Conservation (phyloP, 1,139 yeast species). For the Hansenula sp. region DNA sequence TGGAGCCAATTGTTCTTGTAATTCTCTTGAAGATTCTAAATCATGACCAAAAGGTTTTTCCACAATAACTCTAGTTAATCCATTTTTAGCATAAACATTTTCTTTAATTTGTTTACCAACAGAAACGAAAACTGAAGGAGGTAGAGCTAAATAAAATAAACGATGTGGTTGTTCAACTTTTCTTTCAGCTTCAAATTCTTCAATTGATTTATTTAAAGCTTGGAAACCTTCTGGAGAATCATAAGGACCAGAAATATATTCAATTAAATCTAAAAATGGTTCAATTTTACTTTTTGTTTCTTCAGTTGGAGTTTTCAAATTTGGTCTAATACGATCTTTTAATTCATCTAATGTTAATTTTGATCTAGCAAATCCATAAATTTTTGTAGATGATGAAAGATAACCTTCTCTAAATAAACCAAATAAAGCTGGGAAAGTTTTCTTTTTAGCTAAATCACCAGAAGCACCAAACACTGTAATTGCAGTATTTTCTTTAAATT, state of each 20-base stretch:
- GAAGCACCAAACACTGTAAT: slow-evolving; percentile 94
- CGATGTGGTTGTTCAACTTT: slow-evolving; percentile 55
- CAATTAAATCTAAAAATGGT: slow-evolving; percentile 58
- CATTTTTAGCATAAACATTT: slow-evolving; percentile 61
- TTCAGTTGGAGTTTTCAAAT: slow-evolving; percentile 56
- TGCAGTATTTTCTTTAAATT: slow-evolving; percentile 59
- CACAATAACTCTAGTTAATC: slow-evolving; percentile 76
- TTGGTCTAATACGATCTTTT: slow-evolving; percentile 57
- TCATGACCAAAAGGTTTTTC: slow-evolving; percentile 99
- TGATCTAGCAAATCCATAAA: slow-evolving; percentile 91
- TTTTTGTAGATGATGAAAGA: slow-evolving; percentile 63
- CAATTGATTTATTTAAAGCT: slow-evolving; percentile 49
- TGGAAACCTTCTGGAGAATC: slow-evolving; percentile 73
- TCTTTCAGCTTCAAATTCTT: slow-evolving; percentile 49
- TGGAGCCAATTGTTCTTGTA: slow-evolving; percentile 77
- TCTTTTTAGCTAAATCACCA: slow-evolving; percentile 95
- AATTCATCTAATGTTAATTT: slow-evolving; percentile 63
- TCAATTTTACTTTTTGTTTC: slow-evolving; percentile 45
- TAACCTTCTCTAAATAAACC: slow-evolving; percentile 76
- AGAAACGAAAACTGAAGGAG: slow-evolving; percentile 83
- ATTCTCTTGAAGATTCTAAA: slow-evolving; percentile 66
- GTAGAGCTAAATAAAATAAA: slow-evolving; percentile 87
- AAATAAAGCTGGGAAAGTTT: slow-evolving; percentile 81
- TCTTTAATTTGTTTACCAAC: slow-evolving; percentile 75
- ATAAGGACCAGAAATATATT: slow-evolving; percentile 76